These are phyloP conservation scores for Prunus salicina DNA, from an alignment of 306 rosid genomes.

Conservation along the genomic window DNA sequence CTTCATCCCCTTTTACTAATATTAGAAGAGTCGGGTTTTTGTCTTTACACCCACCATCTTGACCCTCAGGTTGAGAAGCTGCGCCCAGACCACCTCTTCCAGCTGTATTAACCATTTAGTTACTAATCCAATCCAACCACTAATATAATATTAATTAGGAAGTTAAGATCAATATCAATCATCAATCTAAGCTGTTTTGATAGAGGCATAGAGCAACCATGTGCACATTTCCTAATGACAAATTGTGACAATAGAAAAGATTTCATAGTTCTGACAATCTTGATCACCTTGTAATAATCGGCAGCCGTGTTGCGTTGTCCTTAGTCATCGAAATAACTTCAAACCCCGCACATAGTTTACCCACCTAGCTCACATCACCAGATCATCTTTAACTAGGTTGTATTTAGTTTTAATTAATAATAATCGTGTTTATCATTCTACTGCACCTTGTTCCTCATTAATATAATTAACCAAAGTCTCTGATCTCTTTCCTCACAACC, in stretches of 20 bases:
- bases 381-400: conserved; percentile 17
- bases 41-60: neutral
- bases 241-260: neutral
- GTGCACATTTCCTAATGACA: neutral
- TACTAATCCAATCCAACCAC: neutral
- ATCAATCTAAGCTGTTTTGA: neutral
- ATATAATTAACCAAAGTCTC: neutral
- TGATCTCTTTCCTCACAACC: neutral
- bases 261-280: neutral
- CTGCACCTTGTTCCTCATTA: neutral
- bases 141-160: neutral
- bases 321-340: neutral
- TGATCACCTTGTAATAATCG: neutral
- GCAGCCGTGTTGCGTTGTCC: neutral
- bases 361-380: conserved; percentile 25
- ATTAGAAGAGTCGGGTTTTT: neutral
- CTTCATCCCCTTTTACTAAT: neutral
- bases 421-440: neutral
- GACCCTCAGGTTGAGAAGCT: conserved; percentile 17
- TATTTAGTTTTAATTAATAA: neutral
- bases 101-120: neutral
- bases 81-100: conserved; percentile 20
- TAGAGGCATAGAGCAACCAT: neutral
- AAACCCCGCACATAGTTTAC: neutral
- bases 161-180: neutral